A percentile compares a stretch with the other conserved stretches of the same genome.
phyloP scores from a whole-genome alignment of 2,329 filamentous ascomycete genomes.

The Neoarthrinium moseri region DNA sequence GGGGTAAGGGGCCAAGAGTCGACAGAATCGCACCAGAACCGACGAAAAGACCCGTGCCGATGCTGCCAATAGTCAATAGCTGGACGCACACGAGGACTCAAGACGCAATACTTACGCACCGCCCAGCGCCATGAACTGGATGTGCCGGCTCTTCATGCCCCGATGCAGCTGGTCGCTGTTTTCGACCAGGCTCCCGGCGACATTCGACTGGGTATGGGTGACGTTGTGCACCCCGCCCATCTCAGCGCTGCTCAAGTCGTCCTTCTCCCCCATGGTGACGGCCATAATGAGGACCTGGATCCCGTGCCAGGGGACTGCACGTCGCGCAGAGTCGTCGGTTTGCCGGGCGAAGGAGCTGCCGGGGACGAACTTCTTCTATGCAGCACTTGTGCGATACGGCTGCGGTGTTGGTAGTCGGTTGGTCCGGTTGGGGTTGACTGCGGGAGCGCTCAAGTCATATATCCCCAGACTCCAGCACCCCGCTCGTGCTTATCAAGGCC shows the following conservation, averaged over 20 bases:
- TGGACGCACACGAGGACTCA: constrained; percentile 8
- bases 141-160: constrained; percentile 58
- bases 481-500: constrained; percentile 2
- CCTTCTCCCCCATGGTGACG: constrained; percentile 22
- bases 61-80: constrained; percentile 29
- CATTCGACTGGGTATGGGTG: background rate
- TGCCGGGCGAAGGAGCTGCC: background rate
- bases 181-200: constrained; percentile 25
- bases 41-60: constrained; percentile 65
- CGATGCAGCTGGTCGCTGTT: constrained; percentile 45
- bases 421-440: too few relatives aligned
- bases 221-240: constrained; percentile 14
- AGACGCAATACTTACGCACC: constrained; percentile 32
- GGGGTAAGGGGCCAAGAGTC: constrained; percentile 59
- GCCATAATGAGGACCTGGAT: background rate
- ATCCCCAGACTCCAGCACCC: background rate
- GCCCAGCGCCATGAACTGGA: constrained; percentile 59
- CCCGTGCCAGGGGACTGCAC: background rate
- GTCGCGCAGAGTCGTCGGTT: background rate
- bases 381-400: too few relatives aligned
- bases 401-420: too few relatives aligned
- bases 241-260: constrained; percentile 8
- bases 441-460: too few relatives aligned
- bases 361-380: background rate
- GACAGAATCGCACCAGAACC: constrained; percentile 58